Evolutionary conservation across 2,329 filamentous ascomycete genomes (phyloP), one percentile per base, ranked within the genome.

Genomic region (Stagonosporopsis cucurbitacearum): DNA sequence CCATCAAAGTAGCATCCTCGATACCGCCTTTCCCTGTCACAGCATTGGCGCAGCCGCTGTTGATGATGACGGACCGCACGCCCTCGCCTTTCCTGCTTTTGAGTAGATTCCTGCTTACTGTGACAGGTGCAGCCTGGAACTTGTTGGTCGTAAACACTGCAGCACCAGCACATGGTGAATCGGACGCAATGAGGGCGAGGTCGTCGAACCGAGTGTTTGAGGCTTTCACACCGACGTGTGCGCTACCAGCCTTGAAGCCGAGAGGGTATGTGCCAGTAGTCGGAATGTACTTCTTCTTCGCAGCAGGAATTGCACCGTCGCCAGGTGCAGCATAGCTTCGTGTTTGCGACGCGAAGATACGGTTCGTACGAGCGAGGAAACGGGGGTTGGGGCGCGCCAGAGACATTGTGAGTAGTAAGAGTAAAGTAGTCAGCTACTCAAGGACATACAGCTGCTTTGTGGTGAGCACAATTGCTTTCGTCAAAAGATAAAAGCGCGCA

Each of bases 121-220:
- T 92, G 40, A 99, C 94, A 5, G 95, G 95, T 11, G 95, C 95
- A 17, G 95, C 95, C 78, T 97, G 93, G 79, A 99, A 99, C 77
- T 94, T 93, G 81, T 99, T 99, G 77, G 92, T 96, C 50, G 95
- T 99, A 80, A 98, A 97, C 41, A 98, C 93, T 6, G 92, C 95
- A 0, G 93, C 92, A 9, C 89, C 93, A 6, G 91, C 84, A 76
- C 92, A 97, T 50, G 93, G 92, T 48, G 83, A 83, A 68, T 96
- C 91, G 6, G 95, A 98, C 17, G 89, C 88, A 62, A 99, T 84
- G 64, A 99, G 84, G 32, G 93, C 92, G 45, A 99, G 84, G 75
- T 99, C 95, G 28, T 94, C 92, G 77, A 93, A 93, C 60, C 86
- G 90, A 46, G 90, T 96, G 79, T 98, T 98, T 63, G 88, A 88